Evolutionary conservation across 73 alveolate genomes (phyloP), one percentile per base, ranked within the genome.

Genomic region (Paramecium biaurelia): DNA sequence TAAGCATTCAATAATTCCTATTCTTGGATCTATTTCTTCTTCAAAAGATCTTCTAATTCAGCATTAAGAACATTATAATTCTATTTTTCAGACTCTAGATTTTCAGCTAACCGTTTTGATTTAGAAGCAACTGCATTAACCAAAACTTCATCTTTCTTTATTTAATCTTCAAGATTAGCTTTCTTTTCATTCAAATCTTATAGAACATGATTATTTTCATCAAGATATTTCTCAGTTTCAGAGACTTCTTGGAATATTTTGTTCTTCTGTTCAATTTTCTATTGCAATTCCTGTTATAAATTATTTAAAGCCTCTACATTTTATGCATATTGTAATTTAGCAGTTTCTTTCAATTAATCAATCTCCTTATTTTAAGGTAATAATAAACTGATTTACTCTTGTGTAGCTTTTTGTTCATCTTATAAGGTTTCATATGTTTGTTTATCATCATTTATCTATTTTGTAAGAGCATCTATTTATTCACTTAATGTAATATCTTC

Each of bases 201-300:
- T 1, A 43, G 12, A 21, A 10, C 0, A 23, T 43, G n/a, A 42
- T 79, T 41, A 14, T 79, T 14, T 1, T 43, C 76, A n/a, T 79
- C 45, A 4, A 24, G 2, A 26, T 30, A 79, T 26, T 21, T 23
- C 37, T 79, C 43, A 79, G 56, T 28, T 9, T 79, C 42, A 1
- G 47, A 18, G 23, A 23, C n/a, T 42, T 79, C 90, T 47, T 43
- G 8, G n/a, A 14, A 79, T 43, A 79, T 12, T 20, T 79, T 30
- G 23, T 79, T 47, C 37, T 79, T 79, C 45, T 79, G 8, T 41
- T 79, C 42, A 24, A 45, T 79, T 9, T 18, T 38, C 7, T 79
- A 30, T 47, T 79, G 12, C n/a, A 79, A 45, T 79, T 79, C 90
- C 3, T 41, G 49, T 79, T 79, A 79, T 79, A 79, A 79, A 24